Percentiles rank a stretch among this genome's conserved stretches.
These are phyloP conservation scores for Jasminum sambac DNA, from an alignment of 257 asterid species.

Conservation along the genomic window DNA sequence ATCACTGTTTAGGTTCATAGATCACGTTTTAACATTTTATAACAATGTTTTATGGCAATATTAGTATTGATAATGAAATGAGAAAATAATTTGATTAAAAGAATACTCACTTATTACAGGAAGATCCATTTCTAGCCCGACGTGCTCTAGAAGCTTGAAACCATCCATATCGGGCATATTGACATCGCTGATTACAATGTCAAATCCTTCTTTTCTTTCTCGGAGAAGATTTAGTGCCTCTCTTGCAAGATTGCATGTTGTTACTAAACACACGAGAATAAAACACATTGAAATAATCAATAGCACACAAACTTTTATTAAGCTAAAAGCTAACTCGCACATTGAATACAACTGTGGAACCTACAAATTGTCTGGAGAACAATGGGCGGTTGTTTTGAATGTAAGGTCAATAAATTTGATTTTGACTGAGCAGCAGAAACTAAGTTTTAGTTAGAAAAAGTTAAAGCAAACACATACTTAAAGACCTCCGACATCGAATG, in stretches of 20 bases:
- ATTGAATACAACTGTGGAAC: no score
- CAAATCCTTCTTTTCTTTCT: slow-evolving; percentile 77
- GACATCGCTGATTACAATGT: slow-evolving; percentile 91
- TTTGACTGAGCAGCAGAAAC: no score
- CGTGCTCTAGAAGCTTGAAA: slow-evolving; percentile 89
- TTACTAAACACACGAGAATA: slow-evolving; percentile 46
- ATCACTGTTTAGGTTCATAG: slow-evolving; percentile 48
- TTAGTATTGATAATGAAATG: background rate
- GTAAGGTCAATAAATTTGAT: no score
- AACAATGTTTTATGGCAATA: background rate
- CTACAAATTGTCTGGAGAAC: no score
- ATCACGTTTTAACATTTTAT: background rate
- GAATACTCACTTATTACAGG: slow-evolving; percentile 82
- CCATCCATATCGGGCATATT: slow-evolving; percentile 99
- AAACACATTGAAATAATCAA: background rate
- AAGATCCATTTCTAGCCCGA: slow-evolving; percentile 95
- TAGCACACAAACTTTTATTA: background rate
- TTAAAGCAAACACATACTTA: no score
- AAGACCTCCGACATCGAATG: background rate
- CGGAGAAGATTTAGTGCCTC: slow-evolving; percentile 79
- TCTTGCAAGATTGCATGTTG: slow-evolving; percentile 71
- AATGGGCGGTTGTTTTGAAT: no score
- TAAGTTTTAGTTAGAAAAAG: no score
- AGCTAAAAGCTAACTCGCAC: no score
- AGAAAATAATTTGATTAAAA: background rate